Conservation (phyloP, 1,284 basidiomycete genomes). For the Marasmius tenuissimus region DNA sequence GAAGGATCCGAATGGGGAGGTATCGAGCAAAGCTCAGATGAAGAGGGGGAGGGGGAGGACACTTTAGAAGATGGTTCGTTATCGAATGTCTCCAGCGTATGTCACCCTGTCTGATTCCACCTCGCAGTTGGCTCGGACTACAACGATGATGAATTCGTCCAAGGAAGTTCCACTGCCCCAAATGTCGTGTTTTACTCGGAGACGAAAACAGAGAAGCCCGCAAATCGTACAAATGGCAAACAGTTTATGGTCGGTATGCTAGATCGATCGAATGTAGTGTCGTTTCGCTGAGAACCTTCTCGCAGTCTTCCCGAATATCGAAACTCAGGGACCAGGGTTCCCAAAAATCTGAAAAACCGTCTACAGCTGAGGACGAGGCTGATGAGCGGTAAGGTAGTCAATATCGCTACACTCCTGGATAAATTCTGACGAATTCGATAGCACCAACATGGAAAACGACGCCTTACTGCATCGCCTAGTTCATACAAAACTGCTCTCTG, state of each 20-base stretch:
- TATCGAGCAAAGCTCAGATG: conserved; percentile 18
- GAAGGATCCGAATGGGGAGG: conserved; percentile 32
- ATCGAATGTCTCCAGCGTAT: background rate
- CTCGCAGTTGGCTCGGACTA: conserved; percentile 32
- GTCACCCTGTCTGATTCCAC: background rate
- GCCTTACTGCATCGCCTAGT: conserved; percentile 71
- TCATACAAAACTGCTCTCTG: conserved; percentile 75
- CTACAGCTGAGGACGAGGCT: conserved; percentile 39
- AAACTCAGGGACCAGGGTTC: conserved; percentile 46
- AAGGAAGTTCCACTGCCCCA: conserved; percentile 29
- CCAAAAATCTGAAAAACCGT: conserved; percentile 15
- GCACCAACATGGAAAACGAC: conserved; percentile 74
- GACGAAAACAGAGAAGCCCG: conserved; percentile 20
- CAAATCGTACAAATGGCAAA: conserved; percentile 45
- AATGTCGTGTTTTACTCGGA: conserved; percentile 63
- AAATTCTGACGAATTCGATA: conserved; percentile 24
- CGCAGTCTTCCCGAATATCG: conserved; percentile 73
- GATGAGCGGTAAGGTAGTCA: conserved; percentile 40
- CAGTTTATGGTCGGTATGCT: conserved; percentile 66
- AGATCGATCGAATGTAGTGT: conserved; percentile 1
- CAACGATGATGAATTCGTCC: conserved; percentile 42
- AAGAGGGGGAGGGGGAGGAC: conserved; percentile 1
- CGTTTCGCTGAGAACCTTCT: background rate
- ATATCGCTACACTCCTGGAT: background rate
- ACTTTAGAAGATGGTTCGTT: background rate